These are phyloP conservation scores for Paulownia fortunei DNA, from an alignment of 257 asterid genomes.

Conservation along the genomic window DNA sequence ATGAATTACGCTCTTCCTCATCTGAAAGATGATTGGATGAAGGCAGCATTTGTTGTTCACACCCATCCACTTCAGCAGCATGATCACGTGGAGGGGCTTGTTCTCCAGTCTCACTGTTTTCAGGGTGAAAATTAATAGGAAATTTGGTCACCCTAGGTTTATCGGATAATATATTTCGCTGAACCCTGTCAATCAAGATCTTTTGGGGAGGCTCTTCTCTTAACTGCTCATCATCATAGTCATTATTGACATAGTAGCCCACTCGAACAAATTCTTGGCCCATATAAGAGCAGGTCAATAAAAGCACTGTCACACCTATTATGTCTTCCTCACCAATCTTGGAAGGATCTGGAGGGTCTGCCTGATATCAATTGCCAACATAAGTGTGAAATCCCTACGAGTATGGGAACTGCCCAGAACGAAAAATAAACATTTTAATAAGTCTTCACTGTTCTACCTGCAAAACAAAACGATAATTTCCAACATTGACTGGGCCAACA, in stretches of 20 bases:
- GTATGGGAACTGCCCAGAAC: too few relatives aligned
- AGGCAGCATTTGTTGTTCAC: constrained; percentile 43
- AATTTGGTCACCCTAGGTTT: constrained; percentile 83
- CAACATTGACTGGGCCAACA: constrained; percentile 84
- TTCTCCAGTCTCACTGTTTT: constrained; percentile 56
- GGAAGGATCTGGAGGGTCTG: constrained; percentile 79
- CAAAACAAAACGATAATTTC: constrained; percentile 74
- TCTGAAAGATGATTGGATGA: constrained; percentile 41
- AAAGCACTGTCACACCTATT: constrained; percentile 76
- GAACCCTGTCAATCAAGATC: constrained; percentile 65
- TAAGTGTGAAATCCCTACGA: not conserved
- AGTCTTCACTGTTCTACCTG: constrained; percentile 48
- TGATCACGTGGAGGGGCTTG: constrained; percentile 50
- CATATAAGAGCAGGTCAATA: constrained; percentile 75
- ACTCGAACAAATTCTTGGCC: constrained; percentile 81
- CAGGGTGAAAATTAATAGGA: constrained; percentile 72
- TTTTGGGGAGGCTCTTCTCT: constrained; percentile 77
- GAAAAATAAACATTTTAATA: not conserved
- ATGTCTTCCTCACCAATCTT: constrained; percentile 84
- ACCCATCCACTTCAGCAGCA: constrained; percentile 45
- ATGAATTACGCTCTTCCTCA: constrained; percentile 30
- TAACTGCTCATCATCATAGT: constrained; percentile 69
- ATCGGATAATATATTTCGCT: constrained; percentile 66
- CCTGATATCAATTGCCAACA: constrained; percentile 42
- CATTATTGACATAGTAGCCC: constrained; percentile 80